Conservation (phyloP, 2,329 filamentous ascomycete species). For the Stemphylium vesicarium region DNA sequence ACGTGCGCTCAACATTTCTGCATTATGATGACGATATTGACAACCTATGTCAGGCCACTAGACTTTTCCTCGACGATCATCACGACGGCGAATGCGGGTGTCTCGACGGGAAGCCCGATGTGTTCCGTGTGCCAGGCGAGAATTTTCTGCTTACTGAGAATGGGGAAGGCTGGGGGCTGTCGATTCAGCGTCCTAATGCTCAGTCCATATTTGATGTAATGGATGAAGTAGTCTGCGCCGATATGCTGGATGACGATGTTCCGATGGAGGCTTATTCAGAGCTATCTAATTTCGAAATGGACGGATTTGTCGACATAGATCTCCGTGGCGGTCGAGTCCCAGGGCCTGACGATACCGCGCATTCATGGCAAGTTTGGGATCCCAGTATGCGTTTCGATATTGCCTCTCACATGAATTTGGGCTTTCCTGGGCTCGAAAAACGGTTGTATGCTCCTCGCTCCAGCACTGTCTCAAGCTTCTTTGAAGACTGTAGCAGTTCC, state of each 20-base stretch:
- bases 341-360: no score
- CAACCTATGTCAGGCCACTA: slow-evolving; percentile 8
- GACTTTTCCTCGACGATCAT: slow-evolving; percentile 7
- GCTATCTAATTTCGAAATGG: no score
- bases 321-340: no score
- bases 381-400: no score
- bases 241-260: background rate
- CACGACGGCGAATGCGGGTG: slow-evolving; percentile 8
- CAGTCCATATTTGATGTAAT: background rate
- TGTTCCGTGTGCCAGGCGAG: background rate
- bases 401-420: no score
- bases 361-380: no score
- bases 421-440: no score
- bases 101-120: background rate
- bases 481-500: background rate
- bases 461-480: background rate
- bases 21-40: slow-evolving; percentile 10
- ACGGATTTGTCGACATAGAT: no score
- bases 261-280: background rate
- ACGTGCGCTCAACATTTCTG: slow-evolving; percentile 1
- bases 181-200: background rate
- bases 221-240: background rate
- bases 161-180: background rate
- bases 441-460: background rate
- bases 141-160: background rate